These are phyloP conservation scores for Evansstolkia leycettana DNA, from an alignment of 495 filamentous ascomycete species.

Conservation along the genomic window DNA sequence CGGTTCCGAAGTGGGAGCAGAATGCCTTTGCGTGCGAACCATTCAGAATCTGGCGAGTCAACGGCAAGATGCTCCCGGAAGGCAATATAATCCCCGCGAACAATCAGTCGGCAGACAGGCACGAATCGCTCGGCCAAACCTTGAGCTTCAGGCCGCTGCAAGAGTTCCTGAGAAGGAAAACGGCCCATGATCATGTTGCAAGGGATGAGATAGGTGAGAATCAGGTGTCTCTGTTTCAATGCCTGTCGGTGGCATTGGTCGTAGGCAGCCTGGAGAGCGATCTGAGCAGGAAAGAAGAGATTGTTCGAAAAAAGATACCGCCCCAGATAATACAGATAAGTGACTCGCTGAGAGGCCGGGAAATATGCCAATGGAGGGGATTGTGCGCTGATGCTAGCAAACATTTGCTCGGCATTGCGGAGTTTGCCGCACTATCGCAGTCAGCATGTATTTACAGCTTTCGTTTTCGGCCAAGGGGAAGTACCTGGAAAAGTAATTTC, in stretches of 20 bases:
- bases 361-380: conserved; percentile 68
- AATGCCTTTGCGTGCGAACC: conserved; percentile 68
- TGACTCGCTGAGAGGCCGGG: conserved; percentile 78
- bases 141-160: conserved; percentile 58
- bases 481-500: conserved; percentile 75
- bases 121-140: conserved; percentile 59
- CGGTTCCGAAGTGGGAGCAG: conserved; percentile 59
- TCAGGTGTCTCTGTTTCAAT: conserved; percentile 58
- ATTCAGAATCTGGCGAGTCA: conserved; percentile 37
- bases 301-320: conserved; percentile 74
- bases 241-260: conserved; percentile 58
- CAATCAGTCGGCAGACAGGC: conserved; percentile 62
- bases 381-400: conserved; percentile 74
- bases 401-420: conserved; percentile 68
- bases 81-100: conserved; percentile 61
- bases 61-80: conserved; percentile 58
- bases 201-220: conserved; percentile 75
- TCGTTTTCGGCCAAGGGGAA: conserved; percentile 3
- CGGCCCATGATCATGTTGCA: conserved; percentile 76
- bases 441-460: neutral
- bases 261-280: conserved; percentile 68
- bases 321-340: conserved; percentile 90
- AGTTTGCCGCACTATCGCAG: conserved; percentile 38
- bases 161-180: conserved; percentile 57
- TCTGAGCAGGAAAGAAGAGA: conserved; percentile 63